Percentiles rank a stretch among this genome's conserved stretches.
Evolutionary conservation across 2,329 filamentous ascomycete species (phyloP).

Genomic region (Scedosporium minutisporum): DNA sequence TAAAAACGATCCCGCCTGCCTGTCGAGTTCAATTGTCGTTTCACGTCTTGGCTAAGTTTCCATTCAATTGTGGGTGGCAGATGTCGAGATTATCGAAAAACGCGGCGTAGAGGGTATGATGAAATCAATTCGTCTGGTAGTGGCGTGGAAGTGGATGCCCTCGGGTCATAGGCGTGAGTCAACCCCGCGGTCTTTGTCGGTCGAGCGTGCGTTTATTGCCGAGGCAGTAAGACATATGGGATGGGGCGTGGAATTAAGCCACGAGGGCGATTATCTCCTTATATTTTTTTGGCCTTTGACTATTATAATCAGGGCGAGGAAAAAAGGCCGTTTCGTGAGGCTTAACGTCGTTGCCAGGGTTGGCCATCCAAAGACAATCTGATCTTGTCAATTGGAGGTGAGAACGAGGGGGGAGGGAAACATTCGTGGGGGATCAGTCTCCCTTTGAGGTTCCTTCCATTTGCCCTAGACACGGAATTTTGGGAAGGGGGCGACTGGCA

Average conservation of each 20-base stretch:
- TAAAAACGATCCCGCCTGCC: too few relatives aligned
- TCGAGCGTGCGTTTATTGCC: not conserved
- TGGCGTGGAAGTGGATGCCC: constrained; percentile 1
- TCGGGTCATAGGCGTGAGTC: constrained; percentile 1
- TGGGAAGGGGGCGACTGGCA: not conserved
- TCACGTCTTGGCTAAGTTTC: not conserved
- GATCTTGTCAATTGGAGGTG: not conserved
- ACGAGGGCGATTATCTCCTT: not conserved
- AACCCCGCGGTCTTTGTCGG: constrained; percentile 1
- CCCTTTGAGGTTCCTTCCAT: not conserved
- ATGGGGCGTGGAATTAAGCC: not conserved
- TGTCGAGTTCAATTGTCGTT: too few relatives aligned
- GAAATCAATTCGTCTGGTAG: constrained; percentile 2
- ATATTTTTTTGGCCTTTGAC: not conserved
- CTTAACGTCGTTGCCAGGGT: not conserved
- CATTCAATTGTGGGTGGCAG: not conserved
- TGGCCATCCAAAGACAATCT: not conserved
- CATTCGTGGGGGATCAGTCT: not conserved
- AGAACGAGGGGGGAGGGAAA: not conserved
- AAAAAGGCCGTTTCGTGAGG: not conserved
- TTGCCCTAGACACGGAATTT: not conserved
- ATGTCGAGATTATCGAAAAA: not conserved
- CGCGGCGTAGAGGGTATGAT: not conserved
- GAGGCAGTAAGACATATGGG: not conserved
- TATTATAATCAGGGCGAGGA: not conserved